phyloP scores from a whole-genome alignment of 208 protist species.

The Crithidia acanthocephali region DNA sequence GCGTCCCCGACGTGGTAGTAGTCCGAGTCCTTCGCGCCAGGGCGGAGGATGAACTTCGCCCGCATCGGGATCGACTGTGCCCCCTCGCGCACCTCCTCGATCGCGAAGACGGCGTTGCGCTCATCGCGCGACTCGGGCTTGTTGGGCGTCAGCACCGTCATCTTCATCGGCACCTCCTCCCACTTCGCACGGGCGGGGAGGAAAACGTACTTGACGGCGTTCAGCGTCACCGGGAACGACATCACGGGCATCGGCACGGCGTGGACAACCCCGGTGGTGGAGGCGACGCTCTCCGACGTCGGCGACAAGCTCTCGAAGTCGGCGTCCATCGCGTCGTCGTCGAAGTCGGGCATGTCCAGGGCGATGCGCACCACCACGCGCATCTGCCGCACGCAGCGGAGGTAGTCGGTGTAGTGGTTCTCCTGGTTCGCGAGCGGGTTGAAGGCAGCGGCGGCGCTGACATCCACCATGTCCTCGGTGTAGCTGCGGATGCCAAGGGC shows the following conservation, averaged over 20 bases:
- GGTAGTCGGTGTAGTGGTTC: conserved; percentile 34
- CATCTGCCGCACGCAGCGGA: conserved; percentile 28
- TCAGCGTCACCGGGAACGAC: conserved; percentile 14
- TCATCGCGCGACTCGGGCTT: conserved; percentile 28
- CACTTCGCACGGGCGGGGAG: conserved; percentile 17
- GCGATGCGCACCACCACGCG: conserved; percentile 24
- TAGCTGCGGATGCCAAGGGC: conserved; percentile 28
- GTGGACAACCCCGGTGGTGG: neutral
- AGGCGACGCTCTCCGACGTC: conserved; percentile 8
- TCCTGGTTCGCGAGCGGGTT: conserved; percentile 24
- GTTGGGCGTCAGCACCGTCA: conserved; percentile 15
- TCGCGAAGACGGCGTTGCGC: conserved; percentile 45
- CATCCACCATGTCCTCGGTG: conserved; percentile 5
- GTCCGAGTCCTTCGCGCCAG: conserved; percentile 36
- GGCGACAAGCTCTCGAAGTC: conserved; percentile 7
- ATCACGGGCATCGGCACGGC: neutral
- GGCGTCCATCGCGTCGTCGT: neutral
- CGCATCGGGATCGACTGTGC: conserved; percentile 36
- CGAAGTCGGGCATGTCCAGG: neutral
- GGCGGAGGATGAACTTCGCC: conserved; percentile 53
- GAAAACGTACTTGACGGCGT: conserved; percentile 40
- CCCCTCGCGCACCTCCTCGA: conserved; percentile 36
- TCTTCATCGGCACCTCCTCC: conserved; percentile 25
- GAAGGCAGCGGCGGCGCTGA: conserved; percentile 9
- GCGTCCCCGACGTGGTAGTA: conserved; percentile 68